phyloP scores from a whole-genome alignment of 2,329 filamentous ascomycete genomes.

The Cordyceps pruinosa region DNA sequence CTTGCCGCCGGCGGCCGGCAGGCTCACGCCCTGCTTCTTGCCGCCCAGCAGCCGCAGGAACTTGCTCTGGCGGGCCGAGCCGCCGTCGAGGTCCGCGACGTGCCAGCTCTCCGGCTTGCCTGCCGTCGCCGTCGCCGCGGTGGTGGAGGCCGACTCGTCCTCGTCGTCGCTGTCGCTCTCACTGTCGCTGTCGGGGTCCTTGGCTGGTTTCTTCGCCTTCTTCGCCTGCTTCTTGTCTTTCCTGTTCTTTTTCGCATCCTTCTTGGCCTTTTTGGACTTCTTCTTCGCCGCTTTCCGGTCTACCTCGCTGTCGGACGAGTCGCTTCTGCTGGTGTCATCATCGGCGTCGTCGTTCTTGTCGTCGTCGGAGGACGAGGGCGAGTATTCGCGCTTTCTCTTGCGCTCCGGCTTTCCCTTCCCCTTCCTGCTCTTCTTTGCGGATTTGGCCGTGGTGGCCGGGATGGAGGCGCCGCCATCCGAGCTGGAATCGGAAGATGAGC shows the following conservation, averaged over 20 bases:
- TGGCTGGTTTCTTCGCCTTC: constrained; percentile 13
- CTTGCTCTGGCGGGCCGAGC: constrained; percentile 44
- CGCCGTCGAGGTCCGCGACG: constrained; percentile 44
- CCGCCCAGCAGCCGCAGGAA: constrained; percentile 45
- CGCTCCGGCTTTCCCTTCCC: not conserved
- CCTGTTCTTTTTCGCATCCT: constrained; percentile 16
- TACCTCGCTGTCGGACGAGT: constrained; percentile 11
- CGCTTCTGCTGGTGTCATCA: not conserved
- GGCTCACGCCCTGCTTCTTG: constrained; percentile 9
- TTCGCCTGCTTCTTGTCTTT: constrained; percentile 16
- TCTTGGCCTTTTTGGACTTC: constrained; percentile 4
- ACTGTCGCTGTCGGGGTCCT: constrained; percentile 12
- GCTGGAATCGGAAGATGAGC: constrained; percentile 13
- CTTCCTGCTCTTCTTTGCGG: constrained; percentile 17
- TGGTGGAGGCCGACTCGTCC: too few relatives aligned
- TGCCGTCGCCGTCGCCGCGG: constrained; percentile 7
- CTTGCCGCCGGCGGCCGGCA: constrained; percentile 9
- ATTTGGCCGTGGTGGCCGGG: not conserved
- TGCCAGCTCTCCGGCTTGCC: constrained; percentile 42
- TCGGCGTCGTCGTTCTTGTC: not conserved
- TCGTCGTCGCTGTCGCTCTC: constrained; percentile 20
- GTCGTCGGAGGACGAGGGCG: not conserved
- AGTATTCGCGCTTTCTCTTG: constrained; percentile 14
- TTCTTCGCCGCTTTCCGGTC: constrained; percentile 8
- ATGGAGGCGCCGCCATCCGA: constrained; percentile 19